Percentiles rank a stretch among this genome's conserved stretches.
Conservation (phyloP, 1,284 basidiomycete genomes). For the Xerocomus minutiporus region DNA sequence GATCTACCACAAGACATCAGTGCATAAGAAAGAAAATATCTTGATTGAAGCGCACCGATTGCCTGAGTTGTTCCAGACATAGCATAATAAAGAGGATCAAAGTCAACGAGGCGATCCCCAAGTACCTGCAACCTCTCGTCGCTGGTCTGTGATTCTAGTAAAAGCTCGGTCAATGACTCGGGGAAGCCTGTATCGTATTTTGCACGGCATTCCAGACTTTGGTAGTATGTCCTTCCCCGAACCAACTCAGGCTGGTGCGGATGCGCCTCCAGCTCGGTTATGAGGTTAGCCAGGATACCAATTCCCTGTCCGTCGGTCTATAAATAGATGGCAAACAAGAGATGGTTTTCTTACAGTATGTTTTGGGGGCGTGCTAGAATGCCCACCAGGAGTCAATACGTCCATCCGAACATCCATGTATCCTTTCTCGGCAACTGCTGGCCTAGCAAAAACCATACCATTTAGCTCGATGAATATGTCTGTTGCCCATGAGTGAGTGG, state of each 20-base stretch:
- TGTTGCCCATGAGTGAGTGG: slow-evolving; percentile 11
- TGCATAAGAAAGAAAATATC: too few species aligned
- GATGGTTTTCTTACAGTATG: slow-evolving; percentile 41
- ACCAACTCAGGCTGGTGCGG: slow-evolving; percentile 38
- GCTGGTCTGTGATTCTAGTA: slow-evolving; percentile 26
- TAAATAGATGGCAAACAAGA: background rate
- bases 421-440: slow-evolving; percentile 63
- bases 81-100: slow-evolving; percentile 26
- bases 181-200: slow-evolving; percentile 29
- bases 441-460: slow-evolving; percentile 44
- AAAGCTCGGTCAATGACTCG: slow-evolving; percentile 23
- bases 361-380: slow-evolving; percentile 58
- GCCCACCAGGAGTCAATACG: slow-evolving; percentile 59
- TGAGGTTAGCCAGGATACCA: slow-evolving; percentile 49
- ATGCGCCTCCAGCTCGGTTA: slow-evolving; percentile 49
- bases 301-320: slow-evolving; percentile 39
- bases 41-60: slow-evolving; percentile 28
- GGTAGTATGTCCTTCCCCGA: slow-evolving; percentile 28
- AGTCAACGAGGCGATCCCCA: slow-evolving; percentile 26
- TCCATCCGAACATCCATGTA: slow-evolving; percentile 53
- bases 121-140: slow-evolving; percentile 31
- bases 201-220: slow-evolving; percentile 23
- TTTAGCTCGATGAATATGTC: slow-evolving; percentile 34
- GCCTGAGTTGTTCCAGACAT: slow-evolving; percentile 47
- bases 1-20: slow-evolving; percentile 24